These are phyloP conservation scores for Areca catechu DNA, from an alignment of 176 grass and related monocot species.

Conservation along the genomic window DNA sequence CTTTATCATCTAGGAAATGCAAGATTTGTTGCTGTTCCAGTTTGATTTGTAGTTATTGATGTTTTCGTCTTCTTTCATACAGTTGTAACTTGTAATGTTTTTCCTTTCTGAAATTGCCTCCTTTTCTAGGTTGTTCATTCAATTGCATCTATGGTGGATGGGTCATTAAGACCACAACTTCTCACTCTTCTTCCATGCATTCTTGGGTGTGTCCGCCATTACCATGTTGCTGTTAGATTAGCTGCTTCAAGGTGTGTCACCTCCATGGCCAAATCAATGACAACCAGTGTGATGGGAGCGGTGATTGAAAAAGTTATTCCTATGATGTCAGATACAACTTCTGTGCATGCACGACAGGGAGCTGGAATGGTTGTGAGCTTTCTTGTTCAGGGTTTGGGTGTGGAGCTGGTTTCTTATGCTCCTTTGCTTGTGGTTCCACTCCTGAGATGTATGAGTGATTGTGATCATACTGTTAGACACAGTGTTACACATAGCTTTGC, in stretches of 20 bases:
- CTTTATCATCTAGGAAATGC: no score
- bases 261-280: conserved; percentile 91
- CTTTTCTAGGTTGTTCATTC: conserved; percentile 57
- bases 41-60: no score
- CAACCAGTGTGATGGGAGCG: conserved; percentile 63
- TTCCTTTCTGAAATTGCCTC: not conserved
- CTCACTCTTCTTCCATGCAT: conserved; percentile 83
- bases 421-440: conserved; percentile 96
- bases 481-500: conserved; percentile 97
- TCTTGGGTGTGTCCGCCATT: conserved; percentile 71
- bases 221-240: conserved; percentile 95
- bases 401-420: conserved; percentile 85
- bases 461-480: conserved; percentile 82
- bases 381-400: conserved; percentile 86
- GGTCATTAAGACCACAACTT: conserved; percentile 55
- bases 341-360: conserved; percentile 86
- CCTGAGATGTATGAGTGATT: conserved; percentile 90
- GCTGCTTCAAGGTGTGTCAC: conserved; percentile 88
- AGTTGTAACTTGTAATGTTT: conserved; percentile 20
- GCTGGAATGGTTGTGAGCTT: conserved; percentile 93
- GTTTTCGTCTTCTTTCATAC: no score
- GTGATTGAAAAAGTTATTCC: conserved; percentile 88
- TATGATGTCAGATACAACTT: conserved; percentile 81
- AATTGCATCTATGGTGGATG: conserved; percentile 55
- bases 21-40: no score